These are phyloP conservation scores for Cocos nucifera DNA, from an alignment of 176 grass and related monocot species.

Conservation along the genomic window DNA sequence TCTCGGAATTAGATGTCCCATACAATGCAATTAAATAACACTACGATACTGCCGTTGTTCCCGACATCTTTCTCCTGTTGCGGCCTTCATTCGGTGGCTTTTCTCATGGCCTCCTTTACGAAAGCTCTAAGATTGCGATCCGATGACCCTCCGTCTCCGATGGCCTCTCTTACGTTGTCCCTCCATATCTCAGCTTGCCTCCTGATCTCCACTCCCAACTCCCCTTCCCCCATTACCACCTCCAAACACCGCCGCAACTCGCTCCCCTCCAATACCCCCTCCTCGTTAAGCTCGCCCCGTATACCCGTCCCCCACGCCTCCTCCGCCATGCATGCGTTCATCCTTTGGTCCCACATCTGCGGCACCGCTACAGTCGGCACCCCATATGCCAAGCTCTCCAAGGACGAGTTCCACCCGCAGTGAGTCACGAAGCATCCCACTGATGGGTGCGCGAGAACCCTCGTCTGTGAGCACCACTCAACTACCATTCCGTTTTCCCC, in stretches of 20 bases:
- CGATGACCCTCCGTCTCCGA: conserved; percentile 28
- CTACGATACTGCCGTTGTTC: too few species aligned
- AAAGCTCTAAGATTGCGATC: conserved; percentile 40
- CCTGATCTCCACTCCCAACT: conserved; percentile 9
- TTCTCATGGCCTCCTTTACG: conserved; percentile 14
- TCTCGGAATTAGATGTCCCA: too few species aligned
- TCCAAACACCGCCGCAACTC: conserved; percentile 35
- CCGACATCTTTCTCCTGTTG: too few species aligned
- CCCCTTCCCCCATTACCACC: conserved; percentile 22
- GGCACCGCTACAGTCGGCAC: conserved; percentile 47
- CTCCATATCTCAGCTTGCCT: conserved; percentile 31
- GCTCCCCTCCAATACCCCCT: conserved; percentile 21
- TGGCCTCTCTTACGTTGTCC: conserved; percentile 10
- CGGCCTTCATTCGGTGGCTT: not conserved
- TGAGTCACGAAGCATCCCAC: conserved; percentile 69
- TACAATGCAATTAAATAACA: too few species aligned
- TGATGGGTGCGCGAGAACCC: conserved; percentile 40
- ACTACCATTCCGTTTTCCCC: conserved; percentile 23
- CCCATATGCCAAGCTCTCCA: conserved; percentile 38
- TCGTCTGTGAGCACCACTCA: conserved; percentile 34
- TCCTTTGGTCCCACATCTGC: conserved; percentile 35
- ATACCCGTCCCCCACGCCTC: conserved; percentile 34
- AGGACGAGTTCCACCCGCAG: conserved; percentile 55
- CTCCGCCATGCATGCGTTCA: conserved; percentile 42
- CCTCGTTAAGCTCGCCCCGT: conserved; percentile 9